phyloP scores from a whole-genome alignment of 768 basidiomycete genomes.

The Collybia sp. region DNA sequence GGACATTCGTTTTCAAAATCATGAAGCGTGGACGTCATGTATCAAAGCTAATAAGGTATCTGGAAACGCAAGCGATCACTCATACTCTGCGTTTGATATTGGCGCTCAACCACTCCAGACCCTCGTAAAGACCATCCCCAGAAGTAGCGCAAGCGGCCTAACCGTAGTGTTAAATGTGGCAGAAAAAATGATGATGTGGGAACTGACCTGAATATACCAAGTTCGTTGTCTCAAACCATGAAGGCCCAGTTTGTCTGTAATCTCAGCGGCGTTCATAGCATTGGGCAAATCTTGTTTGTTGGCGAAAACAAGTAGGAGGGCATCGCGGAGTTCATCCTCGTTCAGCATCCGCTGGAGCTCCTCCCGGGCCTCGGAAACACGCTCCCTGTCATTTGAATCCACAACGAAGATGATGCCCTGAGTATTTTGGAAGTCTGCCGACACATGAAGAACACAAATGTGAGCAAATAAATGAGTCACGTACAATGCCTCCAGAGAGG shows the following conservation, averaged over 20 bases:
- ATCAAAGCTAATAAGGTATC: slow-evolving; percentile 49
- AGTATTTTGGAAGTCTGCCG: slow-evolving; percentile 98
- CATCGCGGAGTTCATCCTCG: slow-evolving; percentile 98
- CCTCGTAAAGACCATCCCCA: slow-evolving; percentile 98
- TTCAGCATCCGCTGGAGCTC: slow-evolving; percentile 99
- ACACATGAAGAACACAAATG: slow-evolving; percentile 12
- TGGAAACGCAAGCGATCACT: slow-evolving; percentile 30
- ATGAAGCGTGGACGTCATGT: slow-evolving; percentile 54
- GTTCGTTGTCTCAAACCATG: slow-evolving; percentile 95
- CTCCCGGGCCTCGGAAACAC: slow-evolving; percentile 98
- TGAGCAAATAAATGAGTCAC: slow-evolving; percentile 28
- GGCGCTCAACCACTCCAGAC: slow-evolving; percentile 92
- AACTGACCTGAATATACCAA: slow-evolving; percentile 92
- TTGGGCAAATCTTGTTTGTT: slow-evolving; percentile 99
- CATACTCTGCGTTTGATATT: slow-evolving; percentile 86
- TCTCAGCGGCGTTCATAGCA: slow-evolving; percentile 99
- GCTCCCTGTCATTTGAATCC: slow-evolving; percentile 99
- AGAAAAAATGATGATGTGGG: slow-evolving; percentile 3
- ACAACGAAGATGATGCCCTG: slow-evolving; percentile 99
- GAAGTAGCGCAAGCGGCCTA: slow-evolving; percentile 98
- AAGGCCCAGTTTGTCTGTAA: slow-evolving; percentile 98
- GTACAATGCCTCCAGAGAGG: slow-evolving; percentile 99
- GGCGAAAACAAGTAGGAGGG: slow-evolving; percentile 96
- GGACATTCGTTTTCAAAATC: slow-evolving; percentile 52
- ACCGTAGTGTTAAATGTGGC: slow-evolving; percentile 11